Evolutionary conservation across 257 asterid genomes (phyloP).

Genomic region (Solanum habrochaites): DNA sequence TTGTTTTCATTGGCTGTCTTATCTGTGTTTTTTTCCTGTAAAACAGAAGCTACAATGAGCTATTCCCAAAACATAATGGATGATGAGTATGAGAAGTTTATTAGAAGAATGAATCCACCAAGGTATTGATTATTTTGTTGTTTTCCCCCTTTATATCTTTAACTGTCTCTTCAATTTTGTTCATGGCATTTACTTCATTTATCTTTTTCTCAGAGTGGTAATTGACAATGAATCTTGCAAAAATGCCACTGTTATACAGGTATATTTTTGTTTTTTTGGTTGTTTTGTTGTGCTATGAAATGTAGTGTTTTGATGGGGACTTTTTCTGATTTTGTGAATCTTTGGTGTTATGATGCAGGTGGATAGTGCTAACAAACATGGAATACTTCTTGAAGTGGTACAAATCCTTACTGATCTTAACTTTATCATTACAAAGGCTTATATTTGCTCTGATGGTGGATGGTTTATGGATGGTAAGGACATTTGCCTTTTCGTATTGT

Average conservation of each 20-base stretch:
- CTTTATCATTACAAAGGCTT: slow-evolving; percentile 69
- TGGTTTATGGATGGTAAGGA: slow-evolving; percentile 97
- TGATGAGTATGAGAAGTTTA: slow-evolving; percentile 83
- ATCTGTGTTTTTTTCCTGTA: slow-evolving; percentile 6
- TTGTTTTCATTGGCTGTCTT: not conserved
- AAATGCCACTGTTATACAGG: slow-evolving; percentile 85
- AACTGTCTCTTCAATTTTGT: not conserved
- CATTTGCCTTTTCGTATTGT: not conserved
- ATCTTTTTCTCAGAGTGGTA: slow-evolving; percentile 54
- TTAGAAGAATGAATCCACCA: slow-evolving; percentile 93
- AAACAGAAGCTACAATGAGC: slow-evolving; percentile 44
- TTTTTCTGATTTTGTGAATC: not conserved
- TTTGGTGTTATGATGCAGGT: slow-evolving; percentile 33
- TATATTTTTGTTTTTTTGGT: not conserved
- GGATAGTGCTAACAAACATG: slow-evolving; percentile 92
- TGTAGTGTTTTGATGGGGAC: not conserved
- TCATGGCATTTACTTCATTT: not conserved
- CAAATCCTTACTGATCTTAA: slow-evolving; percentile 95
- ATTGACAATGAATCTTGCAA: slow-evolving; percentile 87
- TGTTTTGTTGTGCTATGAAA: not conserved
- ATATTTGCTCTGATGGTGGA: slow-evolving; percentile 95
- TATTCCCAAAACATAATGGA: slow-evolving; percentile 56
- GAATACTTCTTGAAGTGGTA: slow-evolving; percentile 86
- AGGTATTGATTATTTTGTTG: slow-evolving; percentile 20
- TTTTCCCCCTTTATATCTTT: not conserved